These are phyloP conservation scores for Pouteria glomerata DNA, from an alignment of 148 eudicot genomes.

Conservation along the genomic window DNA sequence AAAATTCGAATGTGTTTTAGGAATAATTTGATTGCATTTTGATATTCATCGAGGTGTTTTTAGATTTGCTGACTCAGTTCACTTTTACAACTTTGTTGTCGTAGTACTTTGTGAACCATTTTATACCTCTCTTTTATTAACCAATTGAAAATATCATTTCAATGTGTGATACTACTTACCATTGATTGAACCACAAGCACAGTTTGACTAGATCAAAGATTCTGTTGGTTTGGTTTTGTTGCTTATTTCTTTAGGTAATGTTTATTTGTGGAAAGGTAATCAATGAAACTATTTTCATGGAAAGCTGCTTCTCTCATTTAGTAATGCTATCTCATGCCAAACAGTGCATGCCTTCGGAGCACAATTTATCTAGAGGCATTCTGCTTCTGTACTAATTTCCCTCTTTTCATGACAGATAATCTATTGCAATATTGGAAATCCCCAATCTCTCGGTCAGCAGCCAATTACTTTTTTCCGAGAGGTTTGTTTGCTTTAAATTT, in stretches of 20 bases:
- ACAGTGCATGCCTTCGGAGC: not conserved
- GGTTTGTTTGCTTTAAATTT: conserved; percentile 35
- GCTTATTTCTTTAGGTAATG: not conserved
- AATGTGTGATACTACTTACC: not conserved
- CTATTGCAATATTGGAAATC: conserved; percentile 95
- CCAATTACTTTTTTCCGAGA: conserved; percentile 93
- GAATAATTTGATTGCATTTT: not conserved
- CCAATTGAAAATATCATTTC: not conserved
- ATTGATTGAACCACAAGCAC: not conserved
- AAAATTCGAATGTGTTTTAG: not conserved
- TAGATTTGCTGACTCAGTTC: not conserved
- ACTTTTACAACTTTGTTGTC: not conserved
- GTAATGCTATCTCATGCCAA: conserved; percentile 1
- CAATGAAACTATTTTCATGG: not conserved
- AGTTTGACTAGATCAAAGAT: not conserved
- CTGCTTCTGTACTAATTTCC: conserved; percentile 7
- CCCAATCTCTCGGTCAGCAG: conserved; percentile 88
- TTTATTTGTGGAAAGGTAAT: not conserved
- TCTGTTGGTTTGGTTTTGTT: not conserved
- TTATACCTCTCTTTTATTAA: not conserved
- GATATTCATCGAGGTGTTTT: not conserved
- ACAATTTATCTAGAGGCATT: not conserved
- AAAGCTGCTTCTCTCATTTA: not conserved
- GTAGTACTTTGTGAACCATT: not conserved
- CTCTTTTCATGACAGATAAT: conserved; percentile 49